Evolutionary conservation across 2,329 filamentous ascomycete species (phyloP).

Genomic region (Acrocalymma vagum): DNA sequence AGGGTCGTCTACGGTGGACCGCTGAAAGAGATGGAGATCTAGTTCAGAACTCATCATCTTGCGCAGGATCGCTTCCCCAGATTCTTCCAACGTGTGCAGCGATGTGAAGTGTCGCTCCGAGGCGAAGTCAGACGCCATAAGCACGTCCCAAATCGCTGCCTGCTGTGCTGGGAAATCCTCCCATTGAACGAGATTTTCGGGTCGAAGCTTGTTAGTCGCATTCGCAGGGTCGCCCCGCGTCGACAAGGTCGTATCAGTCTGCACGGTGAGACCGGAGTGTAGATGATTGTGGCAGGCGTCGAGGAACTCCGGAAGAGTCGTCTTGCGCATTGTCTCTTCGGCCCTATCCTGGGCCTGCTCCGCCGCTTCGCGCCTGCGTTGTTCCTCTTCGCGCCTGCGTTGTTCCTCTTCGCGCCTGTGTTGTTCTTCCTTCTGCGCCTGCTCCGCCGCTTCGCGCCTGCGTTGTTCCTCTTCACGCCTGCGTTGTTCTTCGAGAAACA

Average conservation of each 20-base stretch:
- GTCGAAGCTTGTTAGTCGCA: slow-evolving; percentile 26
- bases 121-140: slow-evolving; percentile 22
- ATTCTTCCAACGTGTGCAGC: slow-evolving; percentile 21
- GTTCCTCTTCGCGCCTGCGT: slow-evolving; percentile 15
- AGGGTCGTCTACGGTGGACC: slow-evolving; percentile 21
- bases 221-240: slow-evolving; percentile 26
- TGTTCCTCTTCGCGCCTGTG: too few species aligned
- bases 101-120: slow-evolving; percentile 23
- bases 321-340: slow-evolving; percentile 15
- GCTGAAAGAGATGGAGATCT: slow-evolving; percentile 25
- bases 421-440: slow-evolving; percentile 8
- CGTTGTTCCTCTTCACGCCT: slow-evolving; percentile 7
- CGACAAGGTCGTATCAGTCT: slow-evolving; percentile 18
- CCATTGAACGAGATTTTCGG: slow-evolving; percentile 16
- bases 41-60: slow-evolving; percentile 25
- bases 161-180: slow-evolving; percentile 23
- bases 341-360: slow-evolving; percentile 10
- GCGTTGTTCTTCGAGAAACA: slow-evolving; percentile 15
- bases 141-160: slow-evolving; percentile 19
- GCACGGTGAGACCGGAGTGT: slow-evolving; percentile 13
- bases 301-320: slow-evolving; percentile 17
- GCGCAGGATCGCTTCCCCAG: slow-evolving; percentile 13
- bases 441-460: slow-evolving; percentile 8
- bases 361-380: slow-evolving; percentile 17
- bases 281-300: slow-evolving; percentile 17